These are phyloP conservation scores for Aspergillus pseudoterreus DNA, from an alignment of 2,329 filamentous ascomycete genomes.

Conservation along the genomic window DNA sequence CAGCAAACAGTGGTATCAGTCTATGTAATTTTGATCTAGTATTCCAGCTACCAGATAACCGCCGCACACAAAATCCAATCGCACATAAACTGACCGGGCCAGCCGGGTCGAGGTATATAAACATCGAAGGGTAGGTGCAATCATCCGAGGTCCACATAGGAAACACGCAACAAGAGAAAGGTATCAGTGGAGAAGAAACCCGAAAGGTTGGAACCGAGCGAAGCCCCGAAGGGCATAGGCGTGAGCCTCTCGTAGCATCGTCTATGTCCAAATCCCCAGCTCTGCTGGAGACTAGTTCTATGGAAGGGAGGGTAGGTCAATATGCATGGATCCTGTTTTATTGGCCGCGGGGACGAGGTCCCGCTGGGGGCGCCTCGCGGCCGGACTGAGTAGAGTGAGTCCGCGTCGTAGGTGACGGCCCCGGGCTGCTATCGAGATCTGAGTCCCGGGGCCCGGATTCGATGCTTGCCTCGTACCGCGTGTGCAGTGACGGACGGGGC, in stretches of 20 bases:
- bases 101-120: not conserved
- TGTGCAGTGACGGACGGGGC: conserved; percentile 1
- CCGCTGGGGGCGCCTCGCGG: not conserved
- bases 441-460: conserved; percentile 9
- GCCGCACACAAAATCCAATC: not conserved
- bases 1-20: not conserved
- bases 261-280: not conserved
- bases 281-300: not conserved
- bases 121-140: not conserved
- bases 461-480: conserved; percentile 5
- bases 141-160: no score
- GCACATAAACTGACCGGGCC: not conserved
- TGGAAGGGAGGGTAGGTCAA: not conserved
- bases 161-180: no score
- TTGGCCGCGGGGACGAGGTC: not conserved
- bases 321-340: not conserved
- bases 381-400: conserved; percentile 1
- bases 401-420: conserved; percentile 4
- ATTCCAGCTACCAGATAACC: not conserved
- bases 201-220: not conserved
- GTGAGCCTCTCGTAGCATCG: not conserved
- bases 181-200: not conserved
- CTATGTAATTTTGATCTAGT: not conserved
- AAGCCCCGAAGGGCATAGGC: not conserved
- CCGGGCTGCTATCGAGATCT: conserved; percentile 9